Percentiles rank a stretch among this genome's conserved stretches.
phyloP scores from a whole-genome alignment of 192 early-diverging fungal genomes.

The Coemansia sp. region DNA sequence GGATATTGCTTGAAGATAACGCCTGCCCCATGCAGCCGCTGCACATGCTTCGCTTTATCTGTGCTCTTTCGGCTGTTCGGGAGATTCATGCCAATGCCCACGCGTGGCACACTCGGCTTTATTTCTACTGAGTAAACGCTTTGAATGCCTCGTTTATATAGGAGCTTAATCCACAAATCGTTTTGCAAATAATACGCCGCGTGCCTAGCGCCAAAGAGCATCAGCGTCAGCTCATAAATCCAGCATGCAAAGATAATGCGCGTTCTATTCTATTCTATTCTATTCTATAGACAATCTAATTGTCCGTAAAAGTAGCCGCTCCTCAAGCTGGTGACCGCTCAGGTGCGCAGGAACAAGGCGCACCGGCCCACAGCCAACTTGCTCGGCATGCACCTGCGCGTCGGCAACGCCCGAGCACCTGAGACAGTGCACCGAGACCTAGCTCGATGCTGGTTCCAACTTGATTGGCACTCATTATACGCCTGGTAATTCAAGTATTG shows the following conservation, averaged over 20 bases:
- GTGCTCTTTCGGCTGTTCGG: not conserved
- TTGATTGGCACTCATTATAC: not conserved
- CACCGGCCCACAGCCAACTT: not conserved
- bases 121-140: not conserved
- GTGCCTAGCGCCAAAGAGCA: not conserved
- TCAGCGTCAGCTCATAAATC: not conserved
- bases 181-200: not conserved
- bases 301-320: slow-evolving; percentile 14
- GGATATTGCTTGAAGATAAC: not conserved
- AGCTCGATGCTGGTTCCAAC: not conserved
- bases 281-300: too few species aligned
- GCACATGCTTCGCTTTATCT: not conserved
- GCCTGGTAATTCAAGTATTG: not conserved
- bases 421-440: not conserved
- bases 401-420: not conserved
- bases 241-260: not conserved
- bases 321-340: not conserved
- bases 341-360: not conserved
- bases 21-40: not conserved
- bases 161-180: not conserved
- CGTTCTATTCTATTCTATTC: not conserved
- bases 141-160: not conserved
- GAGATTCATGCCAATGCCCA: not conserved
- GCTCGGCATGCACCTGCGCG: not conserved
- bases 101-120: not conserved